Evolutionary conservation across 805 yeast species (phyloP).

Genomic region (Naumovozyma baii): DNA sequence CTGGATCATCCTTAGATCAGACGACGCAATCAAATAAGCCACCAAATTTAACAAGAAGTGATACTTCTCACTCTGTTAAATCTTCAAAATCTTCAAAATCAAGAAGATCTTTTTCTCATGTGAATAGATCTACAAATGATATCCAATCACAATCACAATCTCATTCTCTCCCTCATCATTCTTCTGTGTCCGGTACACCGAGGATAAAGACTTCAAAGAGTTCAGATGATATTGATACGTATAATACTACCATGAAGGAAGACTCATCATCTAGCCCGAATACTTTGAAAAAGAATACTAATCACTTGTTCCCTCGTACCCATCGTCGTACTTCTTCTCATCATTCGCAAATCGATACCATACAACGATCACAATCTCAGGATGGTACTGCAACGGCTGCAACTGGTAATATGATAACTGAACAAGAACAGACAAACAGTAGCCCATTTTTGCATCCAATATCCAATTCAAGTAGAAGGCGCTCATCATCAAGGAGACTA

Average conservation of each 20-base stretch:
- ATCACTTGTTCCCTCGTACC: slow-evolving; percentile 1
- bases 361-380: not conserved
- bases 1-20: slow-evolving; percentile 4
- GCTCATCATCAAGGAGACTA: slow-evolving; percentile 20
- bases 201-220: slow-evolving; percentile 3
- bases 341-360: not conserved
- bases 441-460: not conserved
- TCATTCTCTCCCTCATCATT: not conserved
- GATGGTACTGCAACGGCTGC: not conserved
- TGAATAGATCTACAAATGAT: not conserved
- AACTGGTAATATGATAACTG: too few relatives aligned
- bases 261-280: slow-evolving; percentile 1
- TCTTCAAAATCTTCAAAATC: slow-evolving; percentile 36
- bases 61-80: slow-evolving; percentile 43
- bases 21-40: slow-evolving; percentile 11
- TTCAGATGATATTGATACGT: not conserved
- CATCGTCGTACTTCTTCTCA: slow-evolving; percentile 1
- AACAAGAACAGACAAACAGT: slow-evolving; percentile 1
- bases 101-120: slow-evolving; percentile 17
- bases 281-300: not conserved
- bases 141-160: not conserved
- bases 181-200: slow-evolving; percentile 4
- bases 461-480: slow-evolving; percentile 1
- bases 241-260: not conserved
- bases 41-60: slow-evolving; percentile 44